Base-by-base conservation (phyloP, 2,329 filamentous ascomycete genomes). In the Alternaria panax region DNA sequence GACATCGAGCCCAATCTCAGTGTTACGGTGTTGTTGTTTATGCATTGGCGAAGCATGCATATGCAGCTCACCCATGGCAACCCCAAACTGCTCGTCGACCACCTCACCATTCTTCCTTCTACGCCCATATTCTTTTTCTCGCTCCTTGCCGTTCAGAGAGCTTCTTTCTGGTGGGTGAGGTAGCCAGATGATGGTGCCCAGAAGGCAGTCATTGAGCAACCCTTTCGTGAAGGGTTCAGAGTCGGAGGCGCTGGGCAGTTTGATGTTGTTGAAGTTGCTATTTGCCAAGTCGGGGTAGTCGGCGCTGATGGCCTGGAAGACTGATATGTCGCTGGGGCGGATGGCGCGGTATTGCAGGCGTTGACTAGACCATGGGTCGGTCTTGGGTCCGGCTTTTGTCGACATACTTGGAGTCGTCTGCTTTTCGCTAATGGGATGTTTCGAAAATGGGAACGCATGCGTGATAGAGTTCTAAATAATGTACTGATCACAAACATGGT, bases 1-100 rank as follows among this genome's bases (percentile, higher is more conserved):
- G 5, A 84, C 72, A 0, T 70, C 65, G n/a, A 84, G 71, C 0
- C 75, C 79, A 8, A 84, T 71, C 40, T 79, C 74, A 12, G 78
- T 77, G 60, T 71, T 72, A 14, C 82, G 77, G 61, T 85, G 81
- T 57, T 83, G 81, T 4, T 46, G 51, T 36, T 40, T 38, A 14
- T 42, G 30, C 0, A 41, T 46, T 3, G 53, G 27, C 0, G 38
- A 27, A 11, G 20, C 22, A 12, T 45, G 58, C 20, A 72, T 60
- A 25, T 65, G 59, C 8, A 72, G 42, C 20, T 66, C 55, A 28
- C 69, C 69, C 0, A 72, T 64, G 16, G 67, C 57, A 0, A 50
- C 59, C 4, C 53, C 52, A 20, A 30, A 42, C 1, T 22, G 25
- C 8, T n/a, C 20, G 4, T 51, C 40, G 3, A 16, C n/a, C 1